These are phyloP conservation scores for Zea luxurians DNA, from an alignment of 176 grass and related monocot species.

Conservation along the genomic window DNA sequence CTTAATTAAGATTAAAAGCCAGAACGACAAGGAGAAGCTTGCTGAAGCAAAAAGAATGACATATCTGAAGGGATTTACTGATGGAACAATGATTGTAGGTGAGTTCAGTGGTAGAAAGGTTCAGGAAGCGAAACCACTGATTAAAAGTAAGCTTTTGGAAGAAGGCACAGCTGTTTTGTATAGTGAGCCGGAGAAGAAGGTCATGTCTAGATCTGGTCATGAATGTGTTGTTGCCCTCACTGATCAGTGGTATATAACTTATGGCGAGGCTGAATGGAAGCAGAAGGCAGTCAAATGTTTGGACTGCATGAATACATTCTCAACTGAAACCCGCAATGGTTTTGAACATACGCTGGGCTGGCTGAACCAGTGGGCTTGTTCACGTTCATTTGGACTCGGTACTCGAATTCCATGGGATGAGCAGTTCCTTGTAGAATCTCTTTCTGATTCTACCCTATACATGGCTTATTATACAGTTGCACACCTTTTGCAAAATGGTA, in stretches of 20 bases:
- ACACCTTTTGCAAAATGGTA: constrained; percentile 64
- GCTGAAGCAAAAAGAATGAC: constrained; percentile 78
- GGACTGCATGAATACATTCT: constrained; percentile 65
- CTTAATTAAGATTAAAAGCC: constrained; percentile 77
- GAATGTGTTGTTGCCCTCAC: constrained; percentile 83
- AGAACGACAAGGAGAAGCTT: constrained; percentile 83
- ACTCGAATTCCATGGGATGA: constrained; percentile 78
- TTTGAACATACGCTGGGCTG: constrained; percentile 80
- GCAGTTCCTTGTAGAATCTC: constrained; percentile 81
- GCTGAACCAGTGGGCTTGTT: constrained; percentile 84
- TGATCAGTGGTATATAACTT: constrained; percentile 83
- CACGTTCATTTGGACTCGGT: constrained; percentile 80
- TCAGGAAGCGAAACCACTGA: constrained; percentile 76
- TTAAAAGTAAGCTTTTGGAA: constrained; percentile 65
- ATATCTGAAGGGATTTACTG: constrained; percentile 80
- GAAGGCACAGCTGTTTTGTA: constrained; percentile 54
- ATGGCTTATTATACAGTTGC: constrained; percentile 77
- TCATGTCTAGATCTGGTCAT: constrained; percentile 81
- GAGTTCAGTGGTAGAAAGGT: constrained; percentile 70
- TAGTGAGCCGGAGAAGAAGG: constrained; percentile 76
- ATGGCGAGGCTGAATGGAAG: constrained; percentile 83
- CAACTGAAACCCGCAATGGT: constrained; percentile 57
- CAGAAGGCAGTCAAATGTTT: constrained; percentile 59
- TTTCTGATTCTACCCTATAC: constrained; percentile 83
- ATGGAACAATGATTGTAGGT: constrained; percentile 76